Conservation (phyloP, 768 basidiomycete genomes). For the Scleroderma bovista region DNA sequence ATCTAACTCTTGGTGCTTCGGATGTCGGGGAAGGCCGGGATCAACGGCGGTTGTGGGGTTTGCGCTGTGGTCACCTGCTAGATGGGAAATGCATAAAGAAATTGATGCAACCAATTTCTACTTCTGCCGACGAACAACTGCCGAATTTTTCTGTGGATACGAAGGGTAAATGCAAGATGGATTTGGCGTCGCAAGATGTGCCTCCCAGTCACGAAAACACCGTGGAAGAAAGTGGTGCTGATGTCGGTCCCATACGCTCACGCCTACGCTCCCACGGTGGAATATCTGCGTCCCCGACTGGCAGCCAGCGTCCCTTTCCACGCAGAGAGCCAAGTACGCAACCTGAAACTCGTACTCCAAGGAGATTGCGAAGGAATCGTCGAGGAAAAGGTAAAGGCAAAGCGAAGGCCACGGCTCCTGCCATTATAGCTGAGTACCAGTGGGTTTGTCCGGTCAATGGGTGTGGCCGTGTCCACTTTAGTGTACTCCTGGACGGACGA, state of each 20-base stretch:
- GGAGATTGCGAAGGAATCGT: slow-evolving; percentile 1
- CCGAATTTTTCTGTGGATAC: slow-evolving; percentile 16
- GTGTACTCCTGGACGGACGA: slow-evolving; percentile 49
- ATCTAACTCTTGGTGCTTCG: slow-evolving; percentile 49
- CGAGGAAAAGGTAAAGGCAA: slow-evolving; percentile 28
- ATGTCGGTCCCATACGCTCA: slow-evolving; percentile 45
- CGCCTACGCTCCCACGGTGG: slow-evolving; percentile 48
- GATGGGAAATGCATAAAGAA: slow-evolving; percentile 70
- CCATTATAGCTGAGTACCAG: slow-evolving; percentile 44
- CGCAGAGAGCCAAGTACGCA: neutral
- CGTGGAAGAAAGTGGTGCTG: slow-evolving; percentile 13
- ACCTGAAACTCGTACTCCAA: neutral
- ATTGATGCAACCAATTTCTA: slow-evolving; percentile 42
- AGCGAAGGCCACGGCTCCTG: slow-evolving; percentile 30
- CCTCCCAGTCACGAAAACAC: slow-evolving; percentile 31
- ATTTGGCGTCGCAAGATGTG: slow-evolving; percentile 2
- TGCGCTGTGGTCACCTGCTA: slow-evolving; percentile 73
- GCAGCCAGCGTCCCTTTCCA: neutral
- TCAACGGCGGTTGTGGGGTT: slow-evolving; percentile 55
- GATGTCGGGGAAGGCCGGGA: slow-evolving; percentile 44
- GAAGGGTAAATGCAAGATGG: slow-evolving; percentile 39
- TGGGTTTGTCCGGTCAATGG: slow-evolving; percentile 63
- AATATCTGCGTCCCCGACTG: slow-evolving; percentile 1
- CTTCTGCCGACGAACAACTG: slow-evolving; percentile 1
- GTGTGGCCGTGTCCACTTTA: slow-evolving; percentile 51